Evolutionary conservation across 768 basidiomycete genomes (phyloP), one percentile per base, ranked within the genome.

Genomic region (Arthromyces matolae): DNA sequence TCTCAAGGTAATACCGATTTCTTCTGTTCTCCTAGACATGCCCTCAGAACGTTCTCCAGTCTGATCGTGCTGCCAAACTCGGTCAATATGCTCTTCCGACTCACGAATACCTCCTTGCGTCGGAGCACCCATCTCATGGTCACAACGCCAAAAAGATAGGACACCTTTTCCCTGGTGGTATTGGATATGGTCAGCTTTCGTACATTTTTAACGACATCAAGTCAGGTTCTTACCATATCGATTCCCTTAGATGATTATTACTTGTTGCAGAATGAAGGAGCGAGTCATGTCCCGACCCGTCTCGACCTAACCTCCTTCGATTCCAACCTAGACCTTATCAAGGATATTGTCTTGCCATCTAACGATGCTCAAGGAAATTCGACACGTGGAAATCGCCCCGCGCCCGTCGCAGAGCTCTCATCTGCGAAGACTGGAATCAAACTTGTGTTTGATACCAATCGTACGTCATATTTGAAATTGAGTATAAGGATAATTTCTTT

Each of bases 381-480:
- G 13, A 45, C 54, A 32, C 57, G 58, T 22, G 65, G 65, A 28
- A 60, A 62, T 20, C 61, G 66, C 33, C 51, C 66, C 12, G 68
- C 71, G 4, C 70, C 80, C 8, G 70, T 79, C 23, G 78, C 80
- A 28, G 72, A 73, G 51, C 72, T 89, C 24, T 66, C 69, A 1
- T 79, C 81, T 9, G 70, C 68, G 13, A 76, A 75, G 57, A 82
- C 81, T 8, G 84, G 86, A 5, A 66, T 87, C 36, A 73, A 66
- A 27, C 63, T 88, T 25, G 60, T 72, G 23, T 87, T 89, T 60
- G 75, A 80, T 52, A 78, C 81, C 8, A 89, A 89, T 63, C 86
- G 86, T 88, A 53, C 50, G 84, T 73, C 23, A 14, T 41, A n/a
- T n/a, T n/a, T 28, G 29, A 10, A 19, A 51, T 12, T 13, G 10